Base-by-base conservation (phyloP, 352 stramenopile species). In the Aphanomyces astaci region DNA sequence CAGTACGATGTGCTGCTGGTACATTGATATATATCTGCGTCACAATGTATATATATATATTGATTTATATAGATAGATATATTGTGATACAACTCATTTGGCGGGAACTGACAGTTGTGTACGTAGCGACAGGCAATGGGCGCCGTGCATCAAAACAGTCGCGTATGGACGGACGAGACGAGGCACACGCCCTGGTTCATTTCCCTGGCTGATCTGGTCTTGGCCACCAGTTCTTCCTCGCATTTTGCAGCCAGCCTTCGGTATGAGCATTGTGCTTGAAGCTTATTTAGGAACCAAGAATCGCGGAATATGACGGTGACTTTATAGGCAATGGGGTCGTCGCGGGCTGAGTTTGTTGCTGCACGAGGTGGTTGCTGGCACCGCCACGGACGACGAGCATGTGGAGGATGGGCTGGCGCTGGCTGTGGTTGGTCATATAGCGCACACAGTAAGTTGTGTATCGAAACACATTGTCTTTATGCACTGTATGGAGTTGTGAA, bases 1-100 rank as follows among this genome's bases (percentile, higher is more conserved):
- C 39, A 68, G 51, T 68, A 60, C 32, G 43, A 68, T 28, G n/a
- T 19, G 17, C 59, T 40, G 62, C 62, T 68, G 19, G 62, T 68
- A 45, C 46, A 22, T n/a, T n/a, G n/a, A n/a, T n/a, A n/a, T n/a
- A n/a, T n/a, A n/a, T n/a, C n/a, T n/a, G n/a, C 40, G 17, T 11
- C 30, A 25, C 31, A 49, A 7, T 10, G 28, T 17, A 49, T 25
- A 36, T 27, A 25, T 25, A 2, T 33, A 24, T 33, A 43, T 22
- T 3, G 53, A 62, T 3, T n/a, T n/a, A n/a, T n/a, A n/a, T n/a
- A n/a, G n/a, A n/a, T n/a, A n/a, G n/a, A n/a, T n/a, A n/a, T 43
- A 15, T 43, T 43, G 7, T 43, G 36, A 43, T 15, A 43, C 36
- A 15, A 43, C 7, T 15, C 36, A 43, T 43, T 43, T 15, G 36